Base-by-base conservation (phyloP, 2,329 filamentous ascomycete genomes). In the Hypoxylon sp. region DNA sequence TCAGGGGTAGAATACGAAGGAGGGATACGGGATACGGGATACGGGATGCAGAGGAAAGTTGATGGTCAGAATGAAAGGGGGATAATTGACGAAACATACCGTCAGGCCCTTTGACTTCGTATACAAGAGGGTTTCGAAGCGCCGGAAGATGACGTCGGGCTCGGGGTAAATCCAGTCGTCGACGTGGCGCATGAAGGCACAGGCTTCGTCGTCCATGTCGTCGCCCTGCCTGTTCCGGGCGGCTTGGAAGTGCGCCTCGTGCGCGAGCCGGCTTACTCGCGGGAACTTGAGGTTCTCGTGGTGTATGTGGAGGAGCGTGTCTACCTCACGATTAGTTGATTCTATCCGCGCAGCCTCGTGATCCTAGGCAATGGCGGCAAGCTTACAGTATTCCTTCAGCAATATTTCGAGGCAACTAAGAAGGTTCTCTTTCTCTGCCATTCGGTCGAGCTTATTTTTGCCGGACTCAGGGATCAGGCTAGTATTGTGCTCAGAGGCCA, bases 91-190 rank as follows among this genome's bases (percentile, higher is more conserved):
- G 20, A 13, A 17, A 60, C 61, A 3, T 53, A 65, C 67, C 20
- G n/a, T 34, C 13, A 64, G 39, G 43, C 56, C 48, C 13, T 7
- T 26, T 1, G 11, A 22, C 0, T 41, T 58, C 2, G 56, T 51
- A 17, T 63, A 54, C 15, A 70, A 47, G 3, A 70, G 17, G 24
- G 39, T 59, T 39, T 71, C 61, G 47, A 72, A 62, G 17, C 59
- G 61, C 28, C 55, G 51, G 32, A 67, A 64, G 13, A 68, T n/a
- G 22, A 51, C 46, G 28, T 70, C 58, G 1, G 65, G 61, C 22
- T 46, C 47, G n/a, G 46, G 30, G 11, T 48, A 59, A 20, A 68
- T 50, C 46, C 64, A 65, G 41, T 72, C 70, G 17, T 69, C 65
- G 19, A 67, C 62, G 17, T 68, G 63, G 15, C 68, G 64, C 56